Percentiles rank a stretch among this genome's conserved stretches.
Evolutionary conservation across 148 eudicot genomes (phyloP).

Genomic region (Persicaria tinctoria): DNA sequence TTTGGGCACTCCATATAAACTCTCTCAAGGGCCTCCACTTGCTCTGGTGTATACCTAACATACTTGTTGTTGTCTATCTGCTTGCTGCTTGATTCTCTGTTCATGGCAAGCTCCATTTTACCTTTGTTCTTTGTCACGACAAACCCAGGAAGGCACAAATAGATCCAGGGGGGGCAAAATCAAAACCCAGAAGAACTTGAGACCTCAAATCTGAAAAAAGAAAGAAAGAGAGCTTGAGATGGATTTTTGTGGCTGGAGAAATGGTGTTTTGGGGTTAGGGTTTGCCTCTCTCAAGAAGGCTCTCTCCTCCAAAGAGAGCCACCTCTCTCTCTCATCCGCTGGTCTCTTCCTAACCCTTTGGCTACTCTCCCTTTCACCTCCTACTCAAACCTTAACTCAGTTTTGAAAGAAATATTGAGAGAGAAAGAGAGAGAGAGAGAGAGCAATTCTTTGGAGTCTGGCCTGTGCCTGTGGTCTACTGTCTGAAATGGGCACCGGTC

Average conservation of each 20-base stretch:
- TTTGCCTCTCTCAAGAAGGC: slow-evolving; percentile 16
- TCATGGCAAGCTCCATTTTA: slow-evolving; percentile 16
- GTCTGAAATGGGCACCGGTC: slow-evolving; percentile 13
- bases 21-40: slow-evolving; percentile 19
- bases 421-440: not conserved
- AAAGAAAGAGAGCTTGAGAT: not conserved
- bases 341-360: not conserved
- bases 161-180: slow-evolving; percentile 4
- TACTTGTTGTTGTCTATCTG: slow-evolving; percentile 19
- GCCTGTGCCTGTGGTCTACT: slow-evolving; percentile 13
- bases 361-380: not conserved
- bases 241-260: not conserved
- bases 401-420: slow-evolving; percentile 8
- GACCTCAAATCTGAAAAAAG: not conserved
- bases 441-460: not conserved
- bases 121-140: not conserved
- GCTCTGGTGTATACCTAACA: slow-evolving; percentile 23
- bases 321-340: not conserved
- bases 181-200: slow-evolving; percentile 7
- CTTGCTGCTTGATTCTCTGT: slow-evolving; percentile 9
- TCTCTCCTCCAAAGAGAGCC: slow-evolving; percentile 14
- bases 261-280: not conserved
- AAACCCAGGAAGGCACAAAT: not conserved
- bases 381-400: not conserved
- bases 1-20: slow-evolving; percentile 22